Conservation (phyloP, 371 early-diverging fungal genomes). For the Mucor mucedo region DNA sequence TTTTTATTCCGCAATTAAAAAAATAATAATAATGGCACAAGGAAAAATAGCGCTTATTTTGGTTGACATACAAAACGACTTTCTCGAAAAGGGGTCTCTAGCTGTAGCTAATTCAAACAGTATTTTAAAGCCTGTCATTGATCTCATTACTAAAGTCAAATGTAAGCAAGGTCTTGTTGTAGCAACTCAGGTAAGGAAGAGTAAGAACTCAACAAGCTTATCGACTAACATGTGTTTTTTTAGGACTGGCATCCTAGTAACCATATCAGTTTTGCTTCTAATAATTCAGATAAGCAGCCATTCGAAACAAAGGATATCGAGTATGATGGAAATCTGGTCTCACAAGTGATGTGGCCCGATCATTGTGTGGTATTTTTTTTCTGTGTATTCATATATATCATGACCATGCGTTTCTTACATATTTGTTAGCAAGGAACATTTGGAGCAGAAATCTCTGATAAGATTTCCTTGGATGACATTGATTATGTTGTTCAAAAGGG, state of each 20-base stretch:
- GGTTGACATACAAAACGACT: slow-evolving; percentile 55
- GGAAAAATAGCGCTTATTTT: slow-evolving; percentile 41
- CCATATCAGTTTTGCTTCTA: slow-evolving; percentile 51
- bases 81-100: slow-evolving; percentile 46
- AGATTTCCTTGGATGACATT: slow-evolving; percentile 17
- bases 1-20: background rate
- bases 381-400: background rate
- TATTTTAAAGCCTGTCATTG: slow-evolving; percentile 35
- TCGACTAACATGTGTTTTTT: background rate
- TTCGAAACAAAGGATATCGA: slow-evolving; percentile 38
- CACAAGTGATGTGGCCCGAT: slow-evolving; percentile 48
- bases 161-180: slow-evolving; percentile 29
- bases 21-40: background rate
- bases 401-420: background rate
- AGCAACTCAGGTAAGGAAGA: slow-evolving; percentile 41
- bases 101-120: slow-evolving; percentile 37
- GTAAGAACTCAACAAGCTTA: background rate
- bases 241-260: slow-evolving; percentile 54
- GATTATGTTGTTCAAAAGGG: slow-evolving; percentile 39
- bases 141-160: slow-evolving; percentile 33
- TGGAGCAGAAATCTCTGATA: slow-evolving; percentile 32
- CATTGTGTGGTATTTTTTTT: slow-evolving; percentile 46
- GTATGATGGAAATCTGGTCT: slow-evolving; percentile 26
- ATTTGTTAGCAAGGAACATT: slow-evolving; percentile 31
- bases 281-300: slow-evolving; percentile 30